Evolutionary conservation across 2,329 filamentous ascomycete genomes (phyloP), one percentile per base, ranked within the genome.

Genomic region (Coniochaeta sp.): DNA sequence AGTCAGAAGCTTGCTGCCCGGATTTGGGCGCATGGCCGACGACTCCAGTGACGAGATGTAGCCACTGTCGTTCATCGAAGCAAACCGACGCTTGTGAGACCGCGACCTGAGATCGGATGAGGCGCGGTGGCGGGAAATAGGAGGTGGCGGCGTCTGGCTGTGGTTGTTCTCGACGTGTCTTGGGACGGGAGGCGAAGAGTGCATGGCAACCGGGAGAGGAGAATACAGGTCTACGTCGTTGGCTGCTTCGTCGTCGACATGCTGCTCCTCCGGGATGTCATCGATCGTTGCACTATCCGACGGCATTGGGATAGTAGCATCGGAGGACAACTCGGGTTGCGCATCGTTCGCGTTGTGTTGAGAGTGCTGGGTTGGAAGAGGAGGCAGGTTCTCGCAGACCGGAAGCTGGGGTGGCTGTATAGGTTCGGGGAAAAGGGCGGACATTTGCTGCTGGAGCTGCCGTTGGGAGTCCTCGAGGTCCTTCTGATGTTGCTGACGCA

Each of bases 1-100:
- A 4, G 86, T 89, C 40, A 90, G 76, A 16, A 89, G 75, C 52
- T 82, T 76, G 14, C 73, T 73, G 54, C 81, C 75, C 57, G 82
- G 79, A 56, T 85, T 83, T 47, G 87, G 84, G 53, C 92, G 82
- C 65, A 89, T 80, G 13, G 80, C 90, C 0, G 94, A 97, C 3
- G 94, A 97, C 60, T 96, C 91, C 16, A 97, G 78, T 0, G 91
- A 96, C 1, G 94, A 97, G 65, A 95, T 96, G 69, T 97, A 99
- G 35, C 94, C 94, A 65, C 92, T 97, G 68, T 99, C 94, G 62
- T 81, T 89, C 74, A 95, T 86, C 12, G 87, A 86, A 27, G 81
- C 81, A 61, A 87, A 82, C 67, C 90, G 92, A 58, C 87, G 85
- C 70, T 89, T 89, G 58, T 86, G 84, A 33, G 83, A 81, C 49